Conservation (phyloP, 2,329 filamentous ascomycete genomes). For the Trematosphaeria pertusa region DNA sequence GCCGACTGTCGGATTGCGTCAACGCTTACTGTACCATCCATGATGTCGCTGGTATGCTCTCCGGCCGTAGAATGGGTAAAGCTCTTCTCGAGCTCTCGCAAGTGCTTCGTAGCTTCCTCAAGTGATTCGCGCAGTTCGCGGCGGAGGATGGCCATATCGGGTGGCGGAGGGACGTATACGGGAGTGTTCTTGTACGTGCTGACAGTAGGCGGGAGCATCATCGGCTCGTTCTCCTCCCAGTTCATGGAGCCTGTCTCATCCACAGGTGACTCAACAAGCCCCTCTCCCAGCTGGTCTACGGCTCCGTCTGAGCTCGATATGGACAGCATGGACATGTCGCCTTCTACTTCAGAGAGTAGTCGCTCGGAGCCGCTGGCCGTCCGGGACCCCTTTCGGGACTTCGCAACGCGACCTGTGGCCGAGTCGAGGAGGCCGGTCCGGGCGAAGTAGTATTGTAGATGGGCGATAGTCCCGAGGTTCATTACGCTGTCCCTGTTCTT, state of each 20-base stretch:
- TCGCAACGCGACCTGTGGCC: conserved; percentile 85
- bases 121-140: conserved; percentile 72
- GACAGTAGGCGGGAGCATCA: conserved; percentile 94
- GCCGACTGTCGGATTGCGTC: conserved; percentile 21
- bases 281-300: conserved; percentile 41
- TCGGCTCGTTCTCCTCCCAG: conserved; percentile 69
- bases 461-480: conserved; percentile 94
- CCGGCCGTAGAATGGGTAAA: conserved; percentile 22
- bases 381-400: conserved; percentile 63
- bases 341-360: conserved; percentile 33
- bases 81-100: conserved; percentile 64
- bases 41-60: conserved; percentile 4
- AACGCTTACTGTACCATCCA: conserved; percentile 12
- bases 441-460: conserved; percentile 98
- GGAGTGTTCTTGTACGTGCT: conserved; percentile 92
- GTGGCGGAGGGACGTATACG: conserved; percentile 81
- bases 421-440: conserved; percentile 91
- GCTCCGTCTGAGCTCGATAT: conserved; percentile 27
- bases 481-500: conserved; percentile 92
- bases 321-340: conserved; percentile 36
- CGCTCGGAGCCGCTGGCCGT: conserved; percentile 41
- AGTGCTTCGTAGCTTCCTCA: conserved; percentile 70
- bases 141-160: conserved; percentile 81
- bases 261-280: conserved; percentile 61
- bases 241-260: conserved; percentile 57